Evolutionary conservation across 192 early-diverging fungal species (phyloP).

Genomic region (Backusella macrospora): DNA sequence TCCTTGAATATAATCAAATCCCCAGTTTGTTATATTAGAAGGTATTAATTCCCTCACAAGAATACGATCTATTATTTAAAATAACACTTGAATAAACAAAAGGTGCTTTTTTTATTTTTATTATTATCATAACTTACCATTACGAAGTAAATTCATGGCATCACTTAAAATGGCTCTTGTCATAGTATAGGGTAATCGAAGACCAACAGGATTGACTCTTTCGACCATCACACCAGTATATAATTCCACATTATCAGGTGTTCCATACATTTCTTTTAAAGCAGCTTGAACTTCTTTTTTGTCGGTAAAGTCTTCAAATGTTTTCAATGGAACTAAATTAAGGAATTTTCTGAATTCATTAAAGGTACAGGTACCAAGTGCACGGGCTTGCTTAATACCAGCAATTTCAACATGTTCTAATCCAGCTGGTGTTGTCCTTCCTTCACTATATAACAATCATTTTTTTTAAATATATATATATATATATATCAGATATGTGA

Average conservation of each 20-base stretch:
- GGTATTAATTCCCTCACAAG: conserved; percentile 42
- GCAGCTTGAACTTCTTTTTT: conserved; percentile 22
- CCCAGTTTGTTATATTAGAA: conserved; percentile 50
- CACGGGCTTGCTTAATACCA: conserved; percentile 46
- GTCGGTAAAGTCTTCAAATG: conserved; percentile 43
- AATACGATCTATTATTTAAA: conserved; percentile 57
- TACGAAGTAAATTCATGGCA: conserved; percentile 49
- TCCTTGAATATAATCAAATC: conserved; percentile 34
- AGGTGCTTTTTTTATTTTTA: not conserved
- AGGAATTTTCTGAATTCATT: conserved; percentile 50
- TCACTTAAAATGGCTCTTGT: conserved; percentile 50
- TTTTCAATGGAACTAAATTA: conserved; percentile 34
- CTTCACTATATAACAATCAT: conserved; percentile 32
- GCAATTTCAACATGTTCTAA: conserved; percentile 46
- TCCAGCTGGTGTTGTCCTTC: conserved; percentile 39
- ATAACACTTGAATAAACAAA: no score
- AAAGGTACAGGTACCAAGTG: conserved; percentile 45
- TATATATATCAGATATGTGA: not conserved
- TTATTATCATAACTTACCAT: conserved; percentile 23
- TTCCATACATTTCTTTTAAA: conserved; percentile 46
- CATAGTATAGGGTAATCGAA: conserved; percentile 49
- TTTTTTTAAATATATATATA: no score
- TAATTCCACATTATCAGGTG: conserved; percentile 48
- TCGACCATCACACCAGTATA: conserved; percentile 53
- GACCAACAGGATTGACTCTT: conserved; percentile 42